Evolutionary conservation across 805 yeast species (phyloP).

Genomic region (Starmera amethionina): DNA sequence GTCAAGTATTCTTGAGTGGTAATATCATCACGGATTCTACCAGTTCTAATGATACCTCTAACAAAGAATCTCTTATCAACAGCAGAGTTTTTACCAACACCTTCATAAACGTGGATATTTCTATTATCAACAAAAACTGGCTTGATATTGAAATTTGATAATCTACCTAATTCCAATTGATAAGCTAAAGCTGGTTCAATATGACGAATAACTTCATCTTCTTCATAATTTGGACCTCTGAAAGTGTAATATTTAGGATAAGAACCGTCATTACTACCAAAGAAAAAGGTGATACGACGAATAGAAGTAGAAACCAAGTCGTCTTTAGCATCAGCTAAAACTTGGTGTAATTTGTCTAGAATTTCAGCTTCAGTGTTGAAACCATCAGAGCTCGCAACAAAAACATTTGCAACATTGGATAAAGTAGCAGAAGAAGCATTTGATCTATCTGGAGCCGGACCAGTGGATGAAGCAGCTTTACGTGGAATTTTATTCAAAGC

Average conservation of each 20-base stretch:
- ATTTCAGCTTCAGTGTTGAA: conserved; percentile 62
- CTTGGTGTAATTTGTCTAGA: conserved; percentile 49
- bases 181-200: conserved; percentile 97
- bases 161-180: conserved; percentile 91
- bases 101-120: conserved; percentile 95
- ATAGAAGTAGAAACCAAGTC: conserved; percentile 64
- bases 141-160: conserved; percentile 89
- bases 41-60: conserved; percentile 95
- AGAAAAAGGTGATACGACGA: conserved; percentile 88
- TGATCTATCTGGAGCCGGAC: conserved; percentile 43
- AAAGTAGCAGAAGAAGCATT: conserved; percentile 27
- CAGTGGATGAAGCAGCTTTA: conserved; percentile 23
- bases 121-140: conserved; percentile 95
- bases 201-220: conserved; percentile 92
- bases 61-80: conserved; percentile 94
- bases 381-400: conserved; percentile 67
- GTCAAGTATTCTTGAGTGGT: conserved; percentile 89
- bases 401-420: conserved; percentile 76
- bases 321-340: conserved; percentile 57
- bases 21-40: conserved; percentile 86
- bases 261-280: conserved; percentile 74
- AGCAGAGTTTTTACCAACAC: conserved; percentile 86
- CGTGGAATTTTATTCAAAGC: conserved; percentile 67
- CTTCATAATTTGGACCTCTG: conserved; percentile 77
- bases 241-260: conserved; percentile 95